phyloP scores from a whole-genome alignment of 2,329 filamentous ascomycete genomes.

The Rutstroemia sp. region DNA sequence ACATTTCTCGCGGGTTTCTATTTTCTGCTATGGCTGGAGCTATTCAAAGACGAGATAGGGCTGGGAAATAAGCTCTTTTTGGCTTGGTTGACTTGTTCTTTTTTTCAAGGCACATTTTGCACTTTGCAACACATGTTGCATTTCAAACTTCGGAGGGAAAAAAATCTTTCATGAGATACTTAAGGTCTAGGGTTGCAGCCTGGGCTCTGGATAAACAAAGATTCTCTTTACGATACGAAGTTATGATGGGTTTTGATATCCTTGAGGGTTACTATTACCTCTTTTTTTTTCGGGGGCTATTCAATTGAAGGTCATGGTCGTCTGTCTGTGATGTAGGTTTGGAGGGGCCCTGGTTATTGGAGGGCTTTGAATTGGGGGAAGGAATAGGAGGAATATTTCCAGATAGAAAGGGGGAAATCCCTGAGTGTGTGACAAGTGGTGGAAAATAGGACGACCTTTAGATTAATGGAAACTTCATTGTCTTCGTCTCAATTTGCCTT shows the following conservation, averaged over 20 bases:
- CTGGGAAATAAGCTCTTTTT: background rate
- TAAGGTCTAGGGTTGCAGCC: conserved; percentile 5
- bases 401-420: no score
- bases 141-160: background rate
- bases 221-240: conserved; percentile 5
- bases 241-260: conserved; percentile 10
- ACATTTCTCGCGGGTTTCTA: background rate
- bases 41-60: background rate
- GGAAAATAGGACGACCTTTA: no score
- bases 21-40: background rate
- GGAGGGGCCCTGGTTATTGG: no score
- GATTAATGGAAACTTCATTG: no score
- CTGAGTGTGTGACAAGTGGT: no score
- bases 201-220: conserved; percentile 5
- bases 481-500: no score
- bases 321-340: no score
- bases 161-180: background rate
- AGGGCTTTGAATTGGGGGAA: no score
- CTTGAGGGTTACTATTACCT: background rate
- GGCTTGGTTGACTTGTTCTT: background rate
- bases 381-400: no score
- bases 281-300: no score
- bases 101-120: background rate
- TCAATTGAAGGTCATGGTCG: no score
- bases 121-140: background rate